Conservation (phyloP, 352 stramenopile genomes). For the Hyaloperonospora arabidopsidis region DNA sequence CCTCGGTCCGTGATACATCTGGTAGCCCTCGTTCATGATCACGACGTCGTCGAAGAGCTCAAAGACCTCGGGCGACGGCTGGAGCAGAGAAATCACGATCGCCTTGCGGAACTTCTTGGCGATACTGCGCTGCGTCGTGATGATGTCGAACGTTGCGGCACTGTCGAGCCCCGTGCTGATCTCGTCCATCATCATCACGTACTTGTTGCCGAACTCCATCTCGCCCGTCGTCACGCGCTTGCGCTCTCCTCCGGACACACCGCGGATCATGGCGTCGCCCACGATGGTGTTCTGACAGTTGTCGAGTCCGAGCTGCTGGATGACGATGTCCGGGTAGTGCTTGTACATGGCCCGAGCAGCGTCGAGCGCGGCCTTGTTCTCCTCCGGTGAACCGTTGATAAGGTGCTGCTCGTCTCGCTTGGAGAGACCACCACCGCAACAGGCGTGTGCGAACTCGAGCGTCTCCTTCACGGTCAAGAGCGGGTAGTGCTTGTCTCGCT, state of each 20-base stretch:
- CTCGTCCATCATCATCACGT: slow-evolving; percentile 22
- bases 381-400: slow-evolving; percentile 17
- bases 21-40: slow-evolving; percentile 10
- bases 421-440: slow-evolving; percentile 18
- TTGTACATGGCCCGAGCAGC: slow-evolving; percentile 19
- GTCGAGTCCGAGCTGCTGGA: slow-evolving; percentile 5
- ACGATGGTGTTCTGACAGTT: slow-evolving; percentile 4
- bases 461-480: slow-evolving; percentile 48
- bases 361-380: slow-evolving; percentile 25
- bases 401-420: slow-evolving; percentile 17
- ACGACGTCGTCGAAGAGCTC: slow-evolving; percentile 19
- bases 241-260: slow-evolving; percentile 55
- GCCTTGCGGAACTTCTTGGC: slow-evolving; percentile 23
- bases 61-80: slow-evolving; percentile 20
- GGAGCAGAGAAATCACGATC: slow-evolving; percentile 16
- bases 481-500: slow-evolving; percentile 38
- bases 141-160: slow-evolving; percentile 16
- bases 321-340: slow-evolving; percentile 3
- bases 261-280: slow-evolving; percentile 31
- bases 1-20: slow-evolving; percentile 14
- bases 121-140: slow-evolving; percentile 14
- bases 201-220: slow-evolving; percentile 62
- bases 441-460: slow-evolving; percentile 36
- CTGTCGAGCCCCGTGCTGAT: slow-evolving; percentile 19
- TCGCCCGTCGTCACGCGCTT: slow-evolving; percentile 64